Base-by-base conservation (phyloP, 371 early-diverging fungal genomes). In the Chytridium lagenaria region DNA sequence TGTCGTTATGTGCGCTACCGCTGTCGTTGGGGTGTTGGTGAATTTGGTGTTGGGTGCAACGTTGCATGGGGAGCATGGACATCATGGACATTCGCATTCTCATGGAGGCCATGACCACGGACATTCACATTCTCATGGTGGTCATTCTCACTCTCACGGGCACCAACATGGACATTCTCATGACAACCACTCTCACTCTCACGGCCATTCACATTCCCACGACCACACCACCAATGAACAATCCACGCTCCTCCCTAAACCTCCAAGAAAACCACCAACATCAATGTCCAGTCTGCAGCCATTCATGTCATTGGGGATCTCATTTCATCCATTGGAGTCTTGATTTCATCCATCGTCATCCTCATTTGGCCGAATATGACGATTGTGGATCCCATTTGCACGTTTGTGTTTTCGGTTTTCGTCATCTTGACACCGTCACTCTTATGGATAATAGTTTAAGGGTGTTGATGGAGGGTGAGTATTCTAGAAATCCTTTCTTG, bases 371-470 rank as follows among this genome's bases (percentile, higher is more conserved):
- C 94, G 3, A 74, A 76, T 19, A 75, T 78, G 52, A 88, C 90
- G 19, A 86, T 90, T 72, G 90, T 93, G 37, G 95, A 96, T 77
- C 92, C 94, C 2, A 70, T 93, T n/a, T 94, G 94, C 83, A 95
- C 95, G 5, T 89, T 95, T 72, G 39, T 92, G 28, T 96, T 95
- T 79, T 91, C 93, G 0, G 75, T 91, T 36, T 76, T 95, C 50
- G 95, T 94, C 22, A 77, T 96, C 19, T 81, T 80, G 44, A 92
- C 94, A 95, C 95, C 0, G 83, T 86, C 28, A 77, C 82, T 28
- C 78, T 91, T 33, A 85, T 91, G 59, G 77, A 78, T 50, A 88
- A 92, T 68, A 90, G 87, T 10, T 37, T 91, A 1, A 80, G 80
- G n/a, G 91, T 93, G 0, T 75, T 93, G 39, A 89, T 92, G 88